Conservation (phyloP, 495 filamentous ascomycete genomes). For the Amniculicola lignicola region DNA sequence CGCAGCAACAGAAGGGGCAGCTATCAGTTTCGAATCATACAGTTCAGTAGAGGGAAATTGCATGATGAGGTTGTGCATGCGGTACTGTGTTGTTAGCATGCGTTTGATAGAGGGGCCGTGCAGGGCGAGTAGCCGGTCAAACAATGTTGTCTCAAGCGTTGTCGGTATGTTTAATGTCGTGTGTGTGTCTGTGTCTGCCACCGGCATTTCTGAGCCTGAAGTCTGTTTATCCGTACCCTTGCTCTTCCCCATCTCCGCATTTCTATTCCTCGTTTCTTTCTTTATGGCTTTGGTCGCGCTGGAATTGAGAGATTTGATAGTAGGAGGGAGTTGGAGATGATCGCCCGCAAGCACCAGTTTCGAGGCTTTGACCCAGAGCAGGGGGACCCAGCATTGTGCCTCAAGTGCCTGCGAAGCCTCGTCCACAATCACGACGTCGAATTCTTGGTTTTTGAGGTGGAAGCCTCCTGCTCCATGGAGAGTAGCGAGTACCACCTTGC, state of each 20-base stretch:
- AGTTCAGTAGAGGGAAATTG: constrained; percentile 84
- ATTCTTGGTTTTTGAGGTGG: constrained; percentile 74
- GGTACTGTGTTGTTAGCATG: constrained; percentile 97
- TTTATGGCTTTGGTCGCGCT: constrained; percentile 43
- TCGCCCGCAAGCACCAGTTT: constrained; percentile 93
- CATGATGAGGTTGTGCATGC: constrained; percentile 97
- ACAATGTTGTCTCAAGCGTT: constrained; percentile 81
- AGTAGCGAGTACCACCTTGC: constrained; percentile 86
- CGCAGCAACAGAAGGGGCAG: constrained; percentile 69
- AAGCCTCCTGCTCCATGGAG: constrained; percentile 88
- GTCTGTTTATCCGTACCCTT: constrained; percentile 19
- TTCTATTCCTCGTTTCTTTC: constrained; percentile 27
- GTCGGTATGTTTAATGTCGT: no score
- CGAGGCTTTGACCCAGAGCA: constrained; percentile 61
- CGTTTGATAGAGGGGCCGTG: constrained; percentile 83
- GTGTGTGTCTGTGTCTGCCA: constrained; percentile 12
- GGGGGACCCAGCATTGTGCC: constrained; percentile 95
- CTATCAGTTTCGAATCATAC: constrained; percentile 76
- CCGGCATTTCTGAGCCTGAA: constrained; percentile 23
- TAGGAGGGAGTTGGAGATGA: constrained; percentile 90
- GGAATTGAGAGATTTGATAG: constrained; percentile 75
- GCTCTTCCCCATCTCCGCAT: constrained; percentile 9
- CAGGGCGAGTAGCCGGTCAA: constrained; percentile 78
- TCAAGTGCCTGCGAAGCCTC: constrained; percentile 95
- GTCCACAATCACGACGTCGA: constrained; percentile 93